Evolutionary conservation across 192 early-diverging fungal species (phyloP), one percentile per base, ranked within the genome.

Genomic region (Linnemannia hyalina): DNA sequence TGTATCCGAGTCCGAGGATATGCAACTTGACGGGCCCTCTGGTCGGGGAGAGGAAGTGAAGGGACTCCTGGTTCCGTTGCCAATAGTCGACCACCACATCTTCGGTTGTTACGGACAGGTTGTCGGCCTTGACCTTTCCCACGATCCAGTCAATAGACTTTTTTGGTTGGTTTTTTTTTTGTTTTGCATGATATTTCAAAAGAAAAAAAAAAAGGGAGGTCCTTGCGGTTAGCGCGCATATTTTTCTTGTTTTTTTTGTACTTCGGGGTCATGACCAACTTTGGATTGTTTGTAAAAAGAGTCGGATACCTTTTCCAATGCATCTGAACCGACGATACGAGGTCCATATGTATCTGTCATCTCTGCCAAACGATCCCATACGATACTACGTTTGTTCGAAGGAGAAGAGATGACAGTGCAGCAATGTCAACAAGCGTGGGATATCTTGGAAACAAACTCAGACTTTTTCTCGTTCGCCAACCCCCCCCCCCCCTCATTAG

Each of bases 271-370:
- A 15, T 32, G 60, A 2, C 60, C 60, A n/a, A 8, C 57, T 26
- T 60, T 32, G n/a, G 23, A 57, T 26, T 26, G 55, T 26, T 57
- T 29, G 57, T 52, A n/a, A 4, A 57, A 60, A 18, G 46, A 32
- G 16, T 47, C 29, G 75, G 6, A 8, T 76, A 89, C 91, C 68
- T 74, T 90, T 77, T 91, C 88, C 60, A 92, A 89, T 1, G 83
- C 87, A 9, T 75, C 70, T 73, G 90, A 90, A 68, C 76, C 89
- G 15, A 89, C 91, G 77, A 93, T 90, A 41, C 92, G 91, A 82
- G 89, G 78, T 13, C 92, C 92, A 79, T 87, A 92, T 73, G 91
- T 76, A 38, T 93, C 92, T 4, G 92, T 93, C 92, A 93, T 93
- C 78, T 93, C 92, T 1, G 91, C 92, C 88, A 93, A 82, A 42